Conservation (phyloP, 106 monocot genomes). For the Agapanthus africanus region DNA sequence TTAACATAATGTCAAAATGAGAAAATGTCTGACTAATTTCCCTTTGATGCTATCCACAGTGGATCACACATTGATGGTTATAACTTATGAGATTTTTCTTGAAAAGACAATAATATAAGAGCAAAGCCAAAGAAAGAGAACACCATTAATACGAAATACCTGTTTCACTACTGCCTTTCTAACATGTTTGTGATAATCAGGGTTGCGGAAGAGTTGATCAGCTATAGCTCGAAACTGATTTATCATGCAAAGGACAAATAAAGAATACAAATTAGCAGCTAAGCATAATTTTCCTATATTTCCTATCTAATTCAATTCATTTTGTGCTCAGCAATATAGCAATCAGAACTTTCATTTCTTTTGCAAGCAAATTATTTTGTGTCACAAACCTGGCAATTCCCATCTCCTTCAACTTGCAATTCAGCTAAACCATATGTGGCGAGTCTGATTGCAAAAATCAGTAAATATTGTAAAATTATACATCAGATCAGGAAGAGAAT, state of each 20-base stretch:
- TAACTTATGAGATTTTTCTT: too few species aligned
- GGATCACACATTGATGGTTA: neutral
- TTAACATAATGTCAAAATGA: neutral
- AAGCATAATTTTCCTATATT: neutral
- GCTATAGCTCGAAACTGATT: slow-evolving; percentile 86
- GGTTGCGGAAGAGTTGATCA: slow-evolving; percentile 91
- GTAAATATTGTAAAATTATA: neutral
- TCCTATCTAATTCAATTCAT: neutral
- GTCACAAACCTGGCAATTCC: slow-evolving; percentile 85
- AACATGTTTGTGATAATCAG: slow-evolving; percentile 86
- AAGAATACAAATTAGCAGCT: neutral
- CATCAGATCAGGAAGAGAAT: neutral
- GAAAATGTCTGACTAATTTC: neutral
- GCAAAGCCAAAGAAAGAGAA: too few species aligned
- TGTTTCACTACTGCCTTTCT: slow-evolving; percentile 71
- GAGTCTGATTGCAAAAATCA: slow-evolving; percentile 31
- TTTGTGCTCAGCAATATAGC: neutral
- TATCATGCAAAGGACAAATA: neutral
- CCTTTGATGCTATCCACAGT: neutral
- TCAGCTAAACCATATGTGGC: slow-evolving; percentile 76
- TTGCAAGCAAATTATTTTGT: neutral
- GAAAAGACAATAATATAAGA: too few species aligned
- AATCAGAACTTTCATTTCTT: neutral
- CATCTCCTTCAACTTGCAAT: slow-evolving; percentile 90
- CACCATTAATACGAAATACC: slow-evolving; percentile 35